Evolutionary conservation across 257 asterid species (phyloP).

Genomic region (Henckelia pumila): DNA sequence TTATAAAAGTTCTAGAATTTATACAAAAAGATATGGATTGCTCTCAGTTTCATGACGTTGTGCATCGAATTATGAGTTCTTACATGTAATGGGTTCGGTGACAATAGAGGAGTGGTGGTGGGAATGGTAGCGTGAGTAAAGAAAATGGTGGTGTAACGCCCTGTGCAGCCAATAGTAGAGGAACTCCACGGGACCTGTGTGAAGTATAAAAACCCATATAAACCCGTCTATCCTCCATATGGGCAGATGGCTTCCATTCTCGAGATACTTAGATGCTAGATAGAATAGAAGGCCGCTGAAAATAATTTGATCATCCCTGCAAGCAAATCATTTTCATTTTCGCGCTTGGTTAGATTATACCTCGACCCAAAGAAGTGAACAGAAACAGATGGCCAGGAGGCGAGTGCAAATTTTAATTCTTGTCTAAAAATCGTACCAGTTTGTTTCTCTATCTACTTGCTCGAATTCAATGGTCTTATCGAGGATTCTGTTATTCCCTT

Average conservation of each 20-base stretch:
- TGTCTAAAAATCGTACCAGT: slow-evolving; percentile 23
- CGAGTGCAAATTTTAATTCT: background rate
- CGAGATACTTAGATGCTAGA: slow-evolving; percentile 24
- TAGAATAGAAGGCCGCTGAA: slow-evolving; percentile 67
- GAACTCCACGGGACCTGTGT: slow-evolving; percentile 76
- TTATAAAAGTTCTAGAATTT: background rate
- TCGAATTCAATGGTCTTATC: slow-evolving; percentile 37
- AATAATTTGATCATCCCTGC: slow-evolving; percentile 88
- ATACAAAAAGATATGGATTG: no score
- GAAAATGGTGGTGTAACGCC: slow-evolving; percentile 89
- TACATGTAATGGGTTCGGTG: slow-evolving; percentile 93
- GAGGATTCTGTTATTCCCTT: slow-evolving; percentile 31
- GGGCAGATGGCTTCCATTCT: slow-evolving; percentile 39
- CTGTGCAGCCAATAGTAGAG: slow-evolving; percentile 91
- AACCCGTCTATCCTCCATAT: slow-evolving; percentile 69
- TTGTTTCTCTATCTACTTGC: slow-evolving; percentile 36
- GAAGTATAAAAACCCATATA: slow-evolving; percentile 51
- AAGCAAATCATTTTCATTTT: background rate
- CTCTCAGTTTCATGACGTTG: no score
- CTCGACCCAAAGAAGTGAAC: no score
- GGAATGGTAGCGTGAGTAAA: slow-evolving; percentile 84
- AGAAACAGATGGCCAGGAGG: background rate
- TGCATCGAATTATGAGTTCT: background rate
- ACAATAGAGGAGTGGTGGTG: slow-evolving; percentile 94
- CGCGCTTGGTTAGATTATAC: no score